phyloP scores from a whole-genome alignment of 2,329 filamentous ascomycete genomes.

The Scedosporium boydii region DNA sequence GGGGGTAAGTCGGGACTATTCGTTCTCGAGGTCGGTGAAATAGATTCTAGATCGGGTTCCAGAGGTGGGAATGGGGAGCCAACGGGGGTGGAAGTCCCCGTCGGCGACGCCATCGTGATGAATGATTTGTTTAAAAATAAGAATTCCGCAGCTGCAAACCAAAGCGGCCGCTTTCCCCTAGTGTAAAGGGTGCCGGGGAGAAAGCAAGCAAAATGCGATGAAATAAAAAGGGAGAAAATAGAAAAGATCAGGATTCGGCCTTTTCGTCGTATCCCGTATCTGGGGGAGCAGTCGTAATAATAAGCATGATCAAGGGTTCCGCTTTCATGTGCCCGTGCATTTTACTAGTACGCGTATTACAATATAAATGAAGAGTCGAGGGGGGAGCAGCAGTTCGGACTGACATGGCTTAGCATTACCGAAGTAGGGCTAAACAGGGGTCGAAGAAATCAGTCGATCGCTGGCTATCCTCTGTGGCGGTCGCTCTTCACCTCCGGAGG shows the following conservation, averaged over 20 bases:
- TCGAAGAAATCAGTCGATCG: too few species aligned
- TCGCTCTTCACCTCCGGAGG: too few species aligned
- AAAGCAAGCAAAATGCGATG: neutral
- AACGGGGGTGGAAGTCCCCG: neutral
- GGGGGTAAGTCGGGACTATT: neutral
- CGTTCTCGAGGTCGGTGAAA: neutral
- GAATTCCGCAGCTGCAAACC: too few species aligned
- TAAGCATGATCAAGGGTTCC: neutral
- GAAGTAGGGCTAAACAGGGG: too few species aligned
- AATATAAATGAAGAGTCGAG: too few species aligned
- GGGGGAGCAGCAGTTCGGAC: too few species aligned
- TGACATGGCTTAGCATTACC: too few species aligned
- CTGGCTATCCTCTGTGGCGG: too few species aligned
- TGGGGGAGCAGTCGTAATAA: neutral
- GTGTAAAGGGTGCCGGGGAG: neutral
- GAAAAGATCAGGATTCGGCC: neutral
- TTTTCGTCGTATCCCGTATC: neutral
- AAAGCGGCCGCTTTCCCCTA: too few species aligned
- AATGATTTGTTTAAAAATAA: neutral
- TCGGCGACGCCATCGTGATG: neutral
- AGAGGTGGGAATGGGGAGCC: neutral
- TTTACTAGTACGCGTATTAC: neutral
- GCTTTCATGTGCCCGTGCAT: neutral
- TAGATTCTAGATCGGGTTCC: neutral
- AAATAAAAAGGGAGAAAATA: slow-evolving; percentile 1